Evolutionary conservation across 257 asterid species (phyloP).

Genomic region (Primulina eburnea): DNA sequence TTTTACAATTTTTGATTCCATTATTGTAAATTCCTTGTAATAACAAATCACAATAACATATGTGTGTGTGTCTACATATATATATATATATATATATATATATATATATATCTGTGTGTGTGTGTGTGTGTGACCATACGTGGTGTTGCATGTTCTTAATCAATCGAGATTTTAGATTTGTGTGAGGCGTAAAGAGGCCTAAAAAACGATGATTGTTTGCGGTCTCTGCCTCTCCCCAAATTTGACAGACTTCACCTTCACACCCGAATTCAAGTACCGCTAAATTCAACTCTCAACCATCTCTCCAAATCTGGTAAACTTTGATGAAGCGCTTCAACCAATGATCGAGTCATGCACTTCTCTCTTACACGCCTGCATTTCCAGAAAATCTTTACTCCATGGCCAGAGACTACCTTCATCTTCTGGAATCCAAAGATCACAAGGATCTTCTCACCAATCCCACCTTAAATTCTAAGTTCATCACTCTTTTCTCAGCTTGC

Average conservation of each 20-base stretch:
- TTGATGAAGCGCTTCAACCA: conserved; percentile 43
- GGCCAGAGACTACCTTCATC: conserved; percentile 39
- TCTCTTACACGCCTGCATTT: conserved; percentile 48
- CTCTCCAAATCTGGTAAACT: conserved; percentile 42
- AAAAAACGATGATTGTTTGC: conserved; percentile 12
- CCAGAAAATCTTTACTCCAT: conserved; percentile 38
- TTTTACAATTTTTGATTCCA: too few species aligned
- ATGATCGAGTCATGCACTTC: conserved; percentile 31
- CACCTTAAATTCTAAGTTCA: conserved; percentile 39
- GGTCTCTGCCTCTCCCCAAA: too few species aligned
- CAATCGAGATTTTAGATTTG: too few species aligned
- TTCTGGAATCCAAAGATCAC: conserved; percentile 30
- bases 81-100: too few species aligned
- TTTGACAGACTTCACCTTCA: too few species aligned
- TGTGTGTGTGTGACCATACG: too few species aligned
- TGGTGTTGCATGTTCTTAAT: too few species aligned
- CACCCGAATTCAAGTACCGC: conserved; percentile 15
- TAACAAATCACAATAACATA: too few species aligned
- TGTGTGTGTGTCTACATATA: too few species aligned
- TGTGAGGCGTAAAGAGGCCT: fast-evolving
- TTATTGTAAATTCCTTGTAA: too few species aligned
- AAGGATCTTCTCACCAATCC: conserved; percentile 32
- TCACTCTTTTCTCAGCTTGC: conserved; percentile 51
- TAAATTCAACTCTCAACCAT: conserved; percentile 33
- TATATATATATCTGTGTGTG: too few species aligned